Conservation (phyloP, 371 early-diverging fungal genomes). For the Encephalitozoon romaleae region DNA sequence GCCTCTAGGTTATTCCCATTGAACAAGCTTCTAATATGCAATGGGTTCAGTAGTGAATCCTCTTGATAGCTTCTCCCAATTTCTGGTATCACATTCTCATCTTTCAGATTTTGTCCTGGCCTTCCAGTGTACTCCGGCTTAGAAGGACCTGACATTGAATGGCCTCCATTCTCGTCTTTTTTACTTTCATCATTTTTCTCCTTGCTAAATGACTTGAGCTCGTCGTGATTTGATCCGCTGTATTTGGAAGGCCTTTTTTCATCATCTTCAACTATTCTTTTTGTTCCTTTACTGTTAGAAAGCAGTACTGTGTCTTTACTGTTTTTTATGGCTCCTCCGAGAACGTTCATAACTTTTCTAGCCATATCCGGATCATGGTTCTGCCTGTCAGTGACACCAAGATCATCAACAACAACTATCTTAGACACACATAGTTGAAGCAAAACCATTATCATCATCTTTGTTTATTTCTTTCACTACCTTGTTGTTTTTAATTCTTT, state of each 20-base stretch:
- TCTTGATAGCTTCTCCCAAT: neutral
- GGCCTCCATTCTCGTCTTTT: neutral
- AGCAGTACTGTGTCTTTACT: neutral
- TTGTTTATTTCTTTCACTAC: neutral
- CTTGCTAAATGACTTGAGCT: neutral
- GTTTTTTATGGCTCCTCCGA: slow-evolving; percentile 1
- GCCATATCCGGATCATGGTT: neutral
- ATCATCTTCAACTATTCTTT: neutral
- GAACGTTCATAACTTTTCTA: neutral
- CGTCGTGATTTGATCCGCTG: neutral
- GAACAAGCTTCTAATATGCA: neutral
- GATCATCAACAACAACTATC: slow-evolving; percentile 23
- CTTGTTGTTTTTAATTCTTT: neutral
- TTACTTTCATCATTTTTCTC: neutral
- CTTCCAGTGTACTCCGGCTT: neutral
- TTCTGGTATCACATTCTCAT: neutral
- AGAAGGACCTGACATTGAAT: neutral
- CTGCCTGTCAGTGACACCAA: neutral
- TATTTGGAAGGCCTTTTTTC: no score
- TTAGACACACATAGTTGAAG: neutral
- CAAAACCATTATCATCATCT: neutral
- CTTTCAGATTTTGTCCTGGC: neutral
- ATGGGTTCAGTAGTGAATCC: neutral
- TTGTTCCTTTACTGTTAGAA: neutral
- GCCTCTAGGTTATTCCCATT: neutral